Conservation (phyloP, 192 early-diverging fungal species). For the Backusella psychrophila region DNA sequence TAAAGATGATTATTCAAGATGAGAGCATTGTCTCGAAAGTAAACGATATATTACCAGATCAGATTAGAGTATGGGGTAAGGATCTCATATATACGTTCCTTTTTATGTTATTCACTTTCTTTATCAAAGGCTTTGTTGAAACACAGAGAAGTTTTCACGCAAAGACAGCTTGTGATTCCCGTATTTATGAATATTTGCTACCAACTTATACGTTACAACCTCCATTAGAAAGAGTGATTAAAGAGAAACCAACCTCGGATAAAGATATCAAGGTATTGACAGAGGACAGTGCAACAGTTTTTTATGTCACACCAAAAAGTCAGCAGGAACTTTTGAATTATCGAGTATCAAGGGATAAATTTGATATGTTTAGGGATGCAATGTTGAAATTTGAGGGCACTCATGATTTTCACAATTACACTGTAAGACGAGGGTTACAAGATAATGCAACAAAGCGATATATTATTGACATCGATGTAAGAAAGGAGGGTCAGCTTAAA, state of each 20-base stretch:
- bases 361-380: constrained; percentile 64
- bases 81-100: not conserved
- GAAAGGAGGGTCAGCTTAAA: not conserved
- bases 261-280: not conserved
- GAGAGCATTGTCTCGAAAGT: constrained; percentile 73
- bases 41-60: constrained; percentile 78
- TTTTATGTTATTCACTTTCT: not conserved
- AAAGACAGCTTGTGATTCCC: constrained; percentile 89
- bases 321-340: constrained; percentile 59
- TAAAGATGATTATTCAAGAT: constrained; percentile 89
- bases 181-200: constrained; percentile 95
- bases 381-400: constrained; percentile 81
- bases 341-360: constrained; percentile 54
- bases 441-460: constrained; percentile 75
- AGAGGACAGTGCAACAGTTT: not conserved
- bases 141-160: constrained; percentile 81
- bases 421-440: constrained; percentile 72
- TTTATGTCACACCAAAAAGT: constrained; percentile 48
- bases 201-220: constrained; percentile 85
- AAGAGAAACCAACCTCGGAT: not conserved
- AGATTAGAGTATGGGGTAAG: constrained; percentile 88
- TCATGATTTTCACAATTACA: constrained; percentile 96
- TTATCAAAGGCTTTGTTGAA: constrained; percentile 57
- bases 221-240: not conserved
- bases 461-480: constrained; percentile 79